These are phyloP conservation scores for Paratinospora sagittata DNA, from an alignment of 164 flowering plant genomes.

Conservation along the genomic window DNA sequence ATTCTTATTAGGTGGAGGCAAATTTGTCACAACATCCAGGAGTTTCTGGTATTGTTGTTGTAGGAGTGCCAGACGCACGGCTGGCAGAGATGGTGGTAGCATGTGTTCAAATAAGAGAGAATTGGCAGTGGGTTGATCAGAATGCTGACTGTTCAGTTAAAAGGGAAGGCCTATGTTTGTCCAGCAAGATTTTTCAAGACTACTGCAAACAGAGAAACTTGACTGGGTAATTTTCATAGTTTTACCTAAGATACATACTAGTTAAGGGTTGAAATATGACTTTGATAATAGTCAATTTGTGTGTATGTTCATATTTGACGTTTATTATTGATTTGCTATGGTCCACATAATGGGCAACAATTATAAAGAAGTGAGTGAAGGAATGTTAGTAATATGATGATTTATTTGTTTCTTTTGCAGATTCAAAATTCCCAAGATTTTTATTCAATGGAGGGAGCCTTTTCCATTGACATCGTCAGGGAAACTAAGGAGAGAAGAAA, in stretches of 20 bases:
- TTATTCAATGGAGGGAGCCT: slow-evolving; percentile 53
- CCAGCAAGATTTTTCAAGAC: slow-evolving; percentile 40
- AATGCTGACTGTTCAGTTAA: too few relatives aligned
- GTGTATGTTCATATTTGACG: too few relatives aligned
- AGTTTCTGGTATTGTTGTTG: slow-evolving; percentile 34
- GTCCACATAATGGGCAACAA: not conserved
- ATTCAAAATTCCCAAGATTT: slow-evolving; percentile 68
- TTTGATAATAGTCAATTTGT: too few relatives aligned
- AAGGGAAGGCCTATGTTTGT: slow-evolving; percentile 19
- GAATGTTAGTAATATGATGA: not conserved
- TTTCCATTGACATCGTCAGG: too few relatives aligned
- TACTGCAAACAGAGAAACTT: slow-evolving; percentile 50
- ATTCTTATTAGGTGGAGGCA: slow-evolving; percentile 54
- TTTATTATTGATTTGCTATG: not conserved
- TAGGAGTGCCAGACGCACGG: too few relatives aligned
- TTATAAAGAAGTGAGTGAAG: not conserved
- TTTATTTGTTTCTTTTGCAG: slow-evolving; percentile 28
- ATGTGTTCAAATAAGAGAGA: too few relatives aligned
- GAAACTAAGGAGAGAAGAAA: too few relatives aligned
- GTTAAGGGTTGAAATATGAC: too few relatives aligned
- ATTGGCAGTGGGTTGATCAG: too few relatives aligned
- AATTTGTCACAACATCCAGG: slow-evolving; percentile 71
- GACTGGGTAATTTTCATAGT: too few relatives aligned
- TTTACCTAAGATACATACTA: too few relatives aligned
- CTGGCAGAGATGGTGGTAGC: too few relatives aligned